phyloP scores from a whole-genome alignment of 371 early-diverging fungal genomes.

The Mortierella sp. region DNA sequence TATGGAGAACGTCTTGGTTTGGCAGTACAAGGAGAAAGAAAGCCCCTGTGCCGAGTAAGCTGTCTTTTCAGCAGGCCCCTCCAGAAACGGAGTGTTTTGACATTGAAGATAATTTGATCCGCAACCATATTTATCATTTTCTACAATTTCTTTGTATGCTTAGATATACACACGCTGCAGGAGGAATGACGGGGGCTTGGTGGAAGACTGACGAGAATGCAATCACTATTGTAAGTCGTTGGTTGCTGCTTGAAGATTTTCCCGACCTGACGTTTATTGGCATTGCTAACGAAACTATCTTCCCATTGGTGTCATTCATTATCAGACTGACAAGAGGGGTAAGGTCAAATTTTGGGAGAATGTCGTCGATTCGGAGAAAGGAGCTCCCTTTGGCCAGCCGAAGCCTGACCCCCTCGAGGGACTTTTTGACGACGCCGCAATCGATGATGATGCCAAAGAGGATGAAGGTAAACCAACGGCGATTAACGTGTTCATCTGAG shows the following conservation, averaged over 20 bases:
- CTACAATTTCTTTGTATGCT: neutral
- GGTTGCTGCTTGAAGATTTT: neutral
- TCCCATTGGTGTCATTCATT: neutral
- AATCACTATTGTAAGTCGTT: neutral
- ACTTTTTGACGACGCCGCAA: conserved; percentile 46
- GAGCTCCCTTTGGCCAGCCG: conserved; percentile 26
- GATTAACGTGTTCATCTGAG: neutral
- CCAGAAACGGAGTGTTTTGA: neutral
- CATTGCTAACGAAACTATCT: neutral
- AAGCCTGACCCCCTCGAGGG: conserved; percentile 39
- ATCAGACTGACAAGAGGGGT: conserved; percentile 33
- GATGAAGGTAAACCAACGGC: conserved; percentile 21
- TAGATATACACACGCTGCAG: neutral
- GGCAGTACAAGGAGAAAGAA: conserved; percentile 58
- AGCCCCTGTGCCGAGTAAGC: conserved; percentile 25
- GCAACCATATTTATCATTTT: neutral
- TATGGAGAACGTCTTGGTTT: conserved; percentile 32
- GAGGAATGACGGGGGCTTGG: neutral
- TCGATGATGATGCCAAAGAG: conserved; percentile 17
- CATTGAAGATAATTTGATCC: neutral
- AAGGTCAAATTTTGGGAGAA: conserved; percentile 33
- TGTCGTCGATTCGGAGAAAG: conserved; percentile 29
- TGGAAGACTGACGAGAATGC: neutral
- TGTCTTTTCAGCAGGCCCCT: neutral
- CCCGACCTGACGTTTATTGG: neutral